Evolutionary conservation across 2,329 filamentous ascomycete species (phyloP).

Genomic region (Venturiaceae sp.): DNA sequence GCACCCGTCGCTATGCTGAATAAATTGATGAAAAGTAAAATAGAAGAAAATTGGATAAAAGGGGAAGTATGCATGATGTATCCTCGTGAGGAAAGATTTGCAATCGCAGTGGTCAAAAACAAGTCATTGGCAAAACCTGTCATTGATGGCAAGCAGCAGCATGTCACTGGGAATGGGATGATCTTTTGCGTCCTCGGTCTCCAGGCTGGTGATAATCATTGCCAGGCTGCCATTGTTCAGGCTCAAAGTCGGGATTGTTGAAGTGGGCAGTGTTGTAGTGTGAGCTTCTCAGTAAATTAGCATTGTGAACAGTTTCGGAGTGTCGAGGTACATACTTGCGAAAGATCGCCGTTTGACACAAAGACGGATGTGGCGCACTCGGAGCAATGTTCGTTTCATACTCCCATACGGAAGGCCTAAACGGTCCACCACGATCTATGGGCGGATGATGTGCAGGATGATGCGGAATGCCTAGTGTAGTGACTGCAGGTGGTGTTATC

Average conservation of each 20-base stretch:
- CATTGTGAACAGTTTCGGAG: background rate
- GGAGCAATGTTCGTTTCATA: slow-evolving; percentile 29
- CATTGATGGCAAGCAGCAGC: background rate
- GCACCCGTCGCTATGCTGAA: slow-evolving; percentile 5
- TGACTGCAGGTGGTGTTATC: slow-evolving; percentile 3
- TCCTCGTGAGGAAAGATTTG: background rate
- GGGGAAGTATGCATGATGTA: background rate
- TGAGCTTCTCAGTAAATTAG: slow-evolving; percentile 24
- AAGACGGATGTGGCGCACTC: slow-evolving; percentile 24
- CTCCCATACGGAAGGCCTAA: slow-evolving; percentile 36
- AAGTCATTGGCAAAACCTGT: background rate
- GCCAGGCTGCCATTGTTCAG: slow-evolving; percentile 41
- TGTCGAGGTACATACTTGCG: slow-evolving; percentile 35
- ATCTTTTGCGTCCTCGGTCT: slow-evolving; percentile 27
- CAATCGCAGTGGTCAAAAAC: background rate
- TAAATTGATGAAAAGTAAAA: background rate
- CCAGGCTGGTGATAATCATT: slow-evolving; percentile 30
- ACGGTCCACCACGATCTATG: slow-evolving; percentile 28
- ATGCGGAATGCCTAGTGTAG: slow-evolving; percentile 6
- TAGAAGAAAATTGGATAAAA: background rate
- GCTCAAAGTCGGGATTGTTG: slow-evolving; percentile 41
- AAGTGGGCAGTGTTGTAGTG: slow-evolving; percentile 44
- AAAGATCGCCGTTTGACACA: slow-evolving; percentile 40
- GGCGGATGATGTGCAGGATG: slow-evolving; percentile 12
- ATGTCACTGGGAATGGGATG: slow-evolving; percentile 9